Evolutionary conservation across 2,329 filamentous ascomycete genomes (phyloP).

Genomic region (Paecilomyces niveus): DNA sequence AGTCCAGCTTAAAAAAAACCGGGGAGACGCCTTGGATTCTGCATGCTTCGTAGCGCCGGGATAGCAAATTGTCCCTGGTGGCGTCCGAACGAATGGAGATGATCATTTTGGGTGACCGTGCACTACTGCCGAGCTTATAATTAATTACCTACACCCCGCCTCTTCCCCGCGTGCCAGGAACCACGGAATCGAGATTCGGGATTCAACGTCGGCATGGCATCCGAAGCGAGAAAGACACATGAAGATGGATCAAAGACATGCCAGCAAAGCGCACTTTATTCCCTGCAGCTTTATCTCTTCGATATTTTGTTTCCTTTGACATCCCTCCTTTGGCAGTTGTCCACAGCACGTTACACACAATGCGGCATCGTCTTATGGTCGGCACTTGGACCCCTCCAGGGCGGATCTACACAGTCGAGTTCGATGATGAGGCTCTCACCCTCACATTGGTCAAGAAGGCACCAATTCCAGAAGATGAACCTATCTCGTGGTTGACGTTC

Average conservation of each 20-base stretch:
- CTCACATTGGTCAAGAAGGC: conserved; percentile 72
- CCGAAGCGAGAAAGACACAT: not conserved
- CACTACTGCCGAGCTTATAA: not conserved
- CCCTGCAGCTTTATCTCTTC: not conserved
- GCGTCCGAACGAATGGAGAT: not conserved
- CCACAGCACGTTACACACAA: conserved; percentile 25
- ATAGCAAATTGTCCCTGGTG: not conserved
- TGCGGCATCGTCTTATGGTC: conserved; percentile 87
- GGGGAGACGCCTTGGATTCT: no score
- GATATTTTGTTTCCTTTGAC: not conserved
- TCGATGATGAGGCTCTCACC: conserved; percentile 73
- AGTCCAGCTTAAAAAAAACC: no score
- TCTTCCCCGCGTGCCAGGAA: not conserved
- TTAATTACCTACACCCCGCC: not conserved
- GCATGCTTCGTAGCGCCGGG: not conserved
- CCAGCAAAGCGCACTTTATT: not conserved
- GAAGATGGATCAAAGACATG: not conserved
- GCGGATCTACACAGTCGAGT: conserved; percentile 81
- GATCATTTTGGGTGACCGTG: not conserved
- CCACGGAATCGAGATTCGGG: not conserved
- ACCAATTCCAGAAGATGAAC: conserved; percentile 72
- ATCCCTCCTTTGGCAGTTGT: not conserved
- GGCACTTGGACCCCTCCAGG: conserved; percentile 87
- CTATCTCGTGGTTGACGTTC: conserved; percentile 91
- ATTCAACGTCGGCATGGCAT: not conserved